Evolutionary conservation across 1,284 basidiomycete genomes (phyloP).

Genomic region (Rhodotorula mucilaginosa): DNA sequence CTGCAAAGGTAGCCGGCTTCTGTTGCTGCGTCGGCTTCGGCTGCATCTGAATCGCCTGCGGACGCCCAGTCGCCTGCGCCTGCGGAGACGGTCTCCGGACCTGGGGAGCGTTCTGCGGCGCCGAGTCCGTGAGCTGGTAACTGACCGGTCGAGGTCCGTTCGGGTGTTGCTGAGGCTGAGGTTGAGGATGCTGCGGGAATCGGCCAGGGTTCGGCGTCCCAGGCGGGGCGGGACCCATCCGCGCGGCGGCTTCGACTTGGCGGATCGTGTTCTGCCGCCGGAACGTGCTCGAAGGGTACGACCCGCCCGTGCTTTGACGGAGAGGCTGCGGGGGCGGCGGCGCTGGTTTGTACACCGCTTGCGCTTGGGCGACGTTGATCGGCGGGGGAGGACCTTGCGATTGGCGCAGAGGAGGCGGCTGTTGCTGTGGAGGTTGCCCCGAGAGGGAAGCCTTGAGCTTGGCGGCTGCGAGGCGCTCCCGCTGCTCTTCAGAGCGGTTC

Average conservation of each 20-base stretch:
- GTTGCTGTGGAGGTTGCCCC: neutral
- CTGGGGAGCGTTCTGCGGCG: neutral
- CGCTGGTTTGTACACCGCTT: neutral
- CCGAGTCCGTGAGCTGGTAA: slow-evolving; percentile 26
- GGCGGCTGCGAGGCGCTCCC: slow-evolving; percentile 33
- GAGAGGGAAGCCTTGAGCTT: slow-evolving; percentile 22
- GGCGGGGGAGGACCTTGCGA: slow-evolving; percentile 9
- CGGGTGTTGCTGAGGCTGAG: neutral
- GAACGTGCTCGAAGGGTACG: slow-evolving; percentile 11
- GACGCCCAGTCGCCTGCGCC: slow-evolving; percentile 2
- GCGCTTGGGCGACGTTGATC: slow-evolving; percentile 5
- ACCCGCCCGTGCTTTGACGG: slow-evolving; percentile 6
- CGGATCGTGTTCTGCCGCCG: slow-evolving; percentile 36
- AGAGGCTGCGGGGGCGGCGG: neutral
- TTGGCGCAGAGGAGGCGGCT: neutral
- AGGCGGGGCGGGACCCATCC: slow-evolving; percentile 16
- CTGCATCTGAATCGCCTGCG: slow-evolving; percentile 15
- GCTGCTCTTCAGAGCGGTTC: slow-evolving; percentile 55
- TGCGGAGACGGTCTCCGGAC: slow-evolving; percentile 5
- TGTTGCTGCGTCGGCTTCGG: slow-evolving; percentile 1
- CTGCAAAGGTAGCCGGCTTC: slow-evolving; percentile 66
- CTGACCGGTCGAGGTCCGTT: slow-evolving; percentile 5
- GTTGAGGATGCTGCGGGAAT: neutral
- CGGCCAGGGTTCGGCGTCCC: slow-evolving; percentile 9
- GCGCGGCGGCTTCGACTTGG: slow-evolving; percentile 41